Evolutionary conservation across 164 flowering plant genomes (phyloP).

Genomic region (Umbilicus rupestris): DNA sequence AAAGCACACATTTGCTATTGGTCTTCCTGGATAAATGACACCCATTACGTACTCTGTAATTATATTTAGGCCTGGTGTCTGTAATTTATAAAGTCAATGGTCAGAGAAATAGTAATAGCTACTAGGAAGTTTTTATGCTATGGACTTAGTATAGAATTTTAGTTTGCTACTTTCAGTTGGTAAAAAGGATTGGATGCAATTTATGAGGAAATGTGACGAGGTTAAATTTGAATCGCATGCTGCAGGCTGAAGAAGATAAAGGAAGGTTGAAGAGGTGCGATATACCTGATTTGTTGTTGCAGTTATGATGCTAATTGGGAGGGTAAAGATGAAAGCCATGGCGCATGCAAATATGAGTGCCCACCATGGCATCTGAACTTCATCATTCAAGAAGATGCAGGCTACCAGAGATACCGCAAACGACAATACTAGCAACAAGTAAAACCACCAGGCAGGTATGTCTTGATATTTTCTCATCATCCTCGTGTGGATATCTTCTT

Average conservation of each 20-base stretch:
- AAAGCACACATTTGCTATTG: conserved; percentile 27
- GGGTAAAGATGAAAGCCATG: conserved; percentile 11
- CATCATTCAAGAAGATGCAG: conserved; percentile 14
- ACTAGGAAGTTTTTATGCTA: neutral
- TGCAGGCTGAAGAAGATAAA: neutral
- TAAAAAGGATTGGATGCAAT: neutral
- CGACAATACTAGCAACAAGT: conserved; percentile 28
- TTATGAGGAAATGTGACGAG: neutral
- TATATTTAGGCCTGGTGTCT: conserved; percentile 14
- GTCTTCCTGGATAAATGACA: conserved; percentile 19
- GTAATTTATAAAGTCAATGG: neutral
- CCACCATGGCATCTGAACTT: conserved; percentile 16
- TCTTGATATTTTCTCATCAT: conserved; percentile 60
- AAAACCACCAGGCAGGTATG: conserved; percentile 74
- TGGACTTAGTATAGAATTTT: neutral
- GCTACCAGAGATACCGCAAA: conserved; percentile 14
- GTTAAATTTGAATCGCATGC: neutral
- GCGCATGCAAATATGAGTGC: conserved; percentile 11
- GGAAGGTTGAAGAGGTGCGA: neutral
- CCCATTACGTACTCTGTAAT: conserved; percentile 16
- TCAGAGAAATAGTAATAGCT: neutral
- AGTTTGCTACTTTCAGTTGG: neutral
- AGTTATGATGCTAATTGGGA: conserved; percentile 15
- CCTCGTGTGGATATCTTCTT: conserved; percentile 62
- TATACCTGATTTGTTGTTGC: conserved; percentile 17